These are phyloP conservation scores for Chlorella sp. DNA, from an alignment of 139 green algal genomes.

Conservation along the genomic window DNA sequence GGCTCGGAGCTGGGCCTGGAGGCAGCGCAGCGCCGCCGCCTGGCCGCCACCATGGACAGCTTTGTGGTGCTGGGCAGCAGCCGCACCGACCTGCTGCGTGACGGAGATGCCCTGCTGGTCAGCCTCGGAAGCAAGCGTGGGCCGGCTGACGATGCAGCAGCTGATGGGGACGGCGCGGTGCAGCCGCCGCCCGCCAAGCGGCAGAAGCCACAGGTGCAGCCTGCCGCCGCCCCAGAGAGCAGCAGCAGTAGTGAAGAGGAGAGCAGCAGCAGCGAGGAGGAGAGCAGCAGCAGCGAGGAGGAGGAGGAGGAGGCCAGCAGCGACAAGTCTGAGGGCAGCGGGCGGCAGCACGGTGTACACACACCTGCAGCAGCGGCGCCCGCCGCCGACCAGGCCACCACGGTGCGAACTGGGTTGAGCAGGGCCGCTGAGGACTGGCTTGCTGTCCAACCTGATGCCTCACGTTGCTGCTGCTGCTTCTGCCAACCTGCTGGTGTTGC, in stretches of 20 bases:
- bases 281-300: neutral
- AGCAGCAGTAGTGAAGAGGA: neutral
- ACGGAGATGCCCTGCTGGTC: slow-evolving; percentile 28
- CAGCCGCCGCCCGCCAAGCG: neutral
- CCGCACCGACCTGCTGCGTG: slow-evolving; percentile 22
- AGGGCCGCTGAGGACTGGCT: too few relatives aligned
- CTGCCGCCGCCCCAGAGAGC: neutral
- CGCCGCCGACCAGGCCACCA: neutral
- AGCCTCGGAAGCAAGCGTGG: neutral
- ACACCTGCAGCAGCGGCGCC: neutral
- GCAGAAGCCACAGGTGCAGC: neutral
- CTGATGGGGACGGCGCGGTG: too few relatives aligned
- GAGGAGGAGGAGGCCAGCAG: neutral
- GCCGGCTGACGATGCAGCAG: neutral
- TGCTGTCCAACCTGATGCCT: neutral
- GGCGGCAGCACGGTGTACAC: neutral
- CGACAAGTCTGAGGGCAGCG: neutral
- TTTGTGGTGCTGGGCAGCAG: slow-evolving; percentile 6
- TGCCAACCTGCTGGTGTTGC: neutral
- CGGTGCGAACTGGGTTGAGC: neutral
- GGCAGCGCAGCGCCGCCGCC: neutral
- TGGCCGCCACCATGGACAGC: neutral
- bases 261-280: slow-evolving; percentile 7
- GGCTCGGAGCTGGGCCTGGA: neutral
- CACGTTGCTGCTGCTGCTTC: neutral